Evolutionary conservation across 2,329 filamentous ascomycete genomes (phyloP).

Genomic region (Penicillium sp.): DNA sequence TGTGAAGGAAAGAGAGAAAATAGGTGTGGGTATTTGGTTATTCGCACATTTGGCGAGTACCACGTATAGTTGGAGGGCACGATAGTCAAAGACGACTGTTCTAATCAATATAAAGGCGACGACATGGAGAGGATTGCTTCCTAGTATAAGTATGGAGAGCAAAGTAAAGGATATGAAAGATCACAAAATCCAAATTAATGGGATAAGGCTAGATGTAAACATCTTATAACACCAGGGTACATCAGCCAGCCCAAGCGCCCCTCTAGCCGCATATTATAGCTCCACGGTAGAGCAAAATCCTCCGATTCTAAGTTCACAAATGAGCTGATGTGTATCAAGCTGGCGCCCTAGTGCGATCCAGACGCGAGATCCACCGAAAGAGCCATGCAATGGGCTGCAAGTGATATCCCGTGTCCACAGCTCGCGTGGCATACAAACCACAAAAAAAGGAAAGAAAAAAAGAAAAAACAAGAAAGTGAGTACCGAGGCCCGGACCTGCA

Average conservation of each 20-base stretch:
- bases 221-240: slow-evolving; percentile 2
- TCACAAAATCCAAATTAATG: not conserved
- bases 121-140: not conserved
- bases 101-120: not conserved
- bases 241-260: not conserved
- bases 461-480: not conserved
- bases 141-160: not conserved
- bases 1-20: not conserved
- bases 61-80: not conserved
- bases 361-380: slow-evolving; percentile 5
- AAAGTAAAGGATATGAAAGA: not conserved
- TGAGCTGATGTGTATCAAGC: slow-evolving; percentile 4
- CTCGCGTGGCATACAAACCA: slow-evolving; percentile 8
- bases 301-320: not conserved
- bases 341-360: slow-evolving; percentile 8
- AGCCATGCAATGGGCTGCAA: not conserved
- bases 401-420: not conserved
- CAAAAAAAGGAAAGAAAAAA: not conserved
- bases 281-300: not conserved
- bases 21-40: not conserved
- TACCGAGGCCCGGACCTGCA: not conserved
- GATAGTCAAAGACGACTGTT: not conserved
- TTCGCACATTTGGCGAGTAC: not conserved
- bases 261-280: not conserved
- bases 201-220: not conserved